phyloP scores from a whole-genome alignment of 805 yeast genomes.

The Nakazawaea peltata region DNA sequence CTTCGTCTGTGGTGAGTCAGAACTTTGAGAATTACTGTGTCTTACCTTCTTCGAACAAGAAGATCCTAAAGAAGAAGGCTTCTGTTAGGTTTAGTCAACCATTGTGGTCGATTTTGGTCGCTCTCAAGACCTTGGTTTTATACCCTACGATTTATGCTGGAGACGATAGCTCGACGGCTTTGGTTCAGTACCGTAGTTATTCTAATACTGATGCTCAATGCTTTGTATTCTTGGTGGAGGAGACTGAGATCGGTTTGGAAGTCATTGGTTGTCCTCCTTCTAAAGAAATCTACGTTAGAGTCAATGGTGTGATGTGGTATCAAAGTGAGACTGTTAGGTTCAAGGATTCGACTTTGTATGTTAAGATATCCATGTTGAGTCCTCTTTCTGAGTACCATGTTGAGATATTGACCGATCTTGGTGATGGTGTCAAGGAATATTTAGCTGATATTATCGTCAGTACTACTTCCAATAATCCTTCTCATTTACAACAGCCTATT shows the following conservation, averaged over 20 bases:
- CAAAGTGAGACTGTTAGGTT: slow-evolving; percentile 38
- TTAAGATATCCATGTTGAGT: slow-evolving; percentile 24
- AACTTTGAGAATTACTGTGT: slow-evolving; percentile 30
- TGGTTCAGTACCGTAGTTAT: slow-evolving; percentile 9
- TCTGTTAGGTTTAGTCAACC: slow-evolving; percentile 28
- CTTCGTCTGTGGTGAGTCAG: slow-evolving; percentile 27
- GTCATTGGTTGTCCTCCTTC: slow-evolving; percentile 30
- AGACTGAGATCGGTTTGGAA: slow-evolving; percentile 44
- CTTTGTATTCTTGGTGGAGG: slow-evolving; percentile 42
- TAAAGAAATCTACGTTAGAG: slow-evolving; percentile 35
- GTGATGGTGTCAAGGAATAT: slow-evolving; percentile 16
- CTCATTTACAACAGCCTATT: slow-evolving; percentile 23
- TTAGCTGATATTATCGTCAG: slow-evolving; percentile 6
- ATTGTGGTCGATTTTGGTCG: slow-evolving; percentile 44
- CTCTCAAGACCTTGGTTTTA: slow-evolving; percentile 39
- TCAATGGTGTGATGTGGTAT: slow-evolving; percentile 65
- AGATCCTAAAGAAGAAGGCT: slow-evolving; percentile 4
- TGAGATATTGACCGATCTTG: slow-evolving; percentile 30
- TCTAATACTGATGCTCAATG: slow-evolving; percentile 16
- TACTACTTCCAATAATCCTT: slow-evolving; percentile 18
- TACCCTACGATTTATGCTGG: slow-evolving; percentile 33
- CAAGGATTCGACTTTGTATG: slow-evolving; percentile 8
- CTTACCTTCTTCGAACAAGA: slow-evolving; percentile 14
- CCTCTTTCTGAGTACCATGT: slow-evolving; percentile 60
- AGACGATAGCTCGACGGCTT: slow-evolving; percentile 16